These are phyloP conservation scores for Croton laevigatus DNA, from an alignment of 441 rosid genomes.

Conservation along the genomic window DNA sequence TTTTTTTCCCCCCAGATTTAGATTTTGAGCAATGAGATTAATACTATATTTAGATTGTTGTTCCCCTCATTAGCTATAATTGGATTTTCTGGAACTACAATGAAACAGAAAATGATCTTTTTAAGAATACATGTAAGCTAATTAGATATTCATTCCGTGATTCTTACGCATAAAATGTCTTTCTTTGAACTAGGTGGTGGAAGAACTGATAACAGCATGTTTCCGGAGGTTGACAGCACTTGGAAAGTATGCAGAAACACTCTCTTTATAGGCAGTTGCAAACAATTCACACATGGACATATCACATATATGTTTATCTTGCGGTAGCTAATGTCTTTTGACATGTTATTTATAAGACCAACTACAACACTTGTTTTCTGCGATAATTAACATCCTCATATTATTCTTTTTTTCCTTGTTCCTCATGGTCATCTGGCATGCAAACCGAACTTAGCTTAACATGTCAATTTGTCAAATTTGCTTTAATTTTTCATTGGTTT, in stretches of 20 bases:
- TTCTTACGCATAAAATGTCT: constrained; percentile 21
- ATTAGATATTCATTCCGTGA: neutral
- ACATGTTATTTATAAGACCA: neutral
- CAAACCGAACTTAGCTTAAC: neutral
- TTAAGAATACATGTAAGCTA: neutral
- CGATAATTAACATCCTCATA: neutral
- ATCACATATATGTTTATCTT: neutral
- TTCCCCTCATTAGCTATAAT: no score
- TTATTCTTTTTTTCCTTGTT: neutral
- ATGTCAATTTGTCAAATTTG: neutral
- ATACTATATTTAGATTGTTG: no score
- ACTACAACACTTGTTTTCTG: neutral
- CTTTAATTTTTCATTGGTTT: neutral
- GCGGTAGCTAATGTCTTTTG: neutral
- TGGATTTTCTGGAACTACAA: neutral
- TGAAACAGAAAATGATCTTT: neutral
- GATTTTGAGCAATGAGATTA: no score
- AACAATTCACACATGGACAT: neutral
- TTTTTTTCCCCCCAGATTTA: neutral
- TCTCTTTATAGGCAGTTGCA: constrained; percentile 1
- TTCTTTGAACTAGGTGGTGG: constrained; percentile 44
- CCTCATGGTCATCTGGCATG: constrained; percentile 3
- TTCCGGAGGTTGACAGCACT: constrained; percentile 94
- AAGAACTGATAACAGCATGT: constrained; percentile 63
- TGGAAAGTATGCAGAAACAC: constrained; percentile 66